A percentile compares a stretch with the other conserved stretches of the same genome.
Evolutionary conservation across 441 rosid species (phyloP).

Genomic region (Adansonia madagascariensis): DNA sequence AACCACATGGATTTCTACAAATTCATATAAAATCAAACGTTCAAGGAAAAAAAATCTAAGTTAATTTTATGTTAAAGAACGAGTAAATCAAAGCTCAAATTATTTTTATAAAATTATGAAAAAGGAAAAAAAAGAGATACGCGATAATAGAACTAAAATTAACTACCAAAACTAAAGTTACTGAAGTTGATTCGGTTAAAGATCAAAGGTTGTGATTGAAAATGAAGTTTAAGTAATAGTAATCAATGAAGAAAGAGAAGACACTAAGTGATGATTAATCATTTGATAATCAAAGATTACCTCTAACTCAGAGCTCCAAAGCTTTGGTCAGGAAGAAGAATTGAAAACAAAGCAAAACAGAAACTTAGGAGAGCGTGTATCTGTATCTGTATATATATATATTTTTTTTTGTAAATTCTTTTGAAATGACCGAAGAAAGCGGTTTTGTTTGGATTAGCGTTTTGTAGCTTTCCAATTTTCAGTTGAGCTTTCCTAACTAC

Average conservation of each 20-base stretch:
- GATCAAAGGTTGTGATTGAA: neutral
- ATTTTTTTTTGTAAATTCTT: too few species aligned
- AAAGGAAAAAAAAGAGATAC: neutral
- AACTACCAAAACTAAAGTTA: neutral
- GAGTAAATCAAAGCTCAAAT: slow-evolving; percentile 6
- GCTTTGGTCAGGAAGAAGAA: slow-evolving; percentile 14
- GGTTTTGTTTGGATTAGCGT: neutral
- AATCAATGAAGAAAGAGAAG: neutral
- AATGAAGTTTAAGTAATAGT: neutral
- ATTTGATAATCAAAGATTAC: slow-evolving; percentile 32
- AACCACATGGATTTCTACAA: neutral
- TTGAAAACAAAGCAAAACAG: slow-evolving; percentile 3
- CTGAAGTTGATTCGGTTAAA: neutral
- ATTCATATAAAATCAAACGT: neutral
- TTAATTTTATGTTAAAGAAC: neutral
- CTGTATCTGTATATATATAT: too few species aligned
- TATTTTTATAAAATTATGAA: neutral
- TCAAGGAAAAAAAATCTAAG: neutral
- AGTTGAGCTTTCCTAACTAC: slow-evolving; percentile 28
- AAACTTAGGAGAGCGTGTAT: neutral
- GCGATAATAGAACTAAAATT: neutral
- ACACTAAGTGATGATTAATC: neutral
- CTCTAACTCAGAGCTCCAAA: slow-evolving; percentile 34
- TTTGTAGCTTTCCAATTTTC: slow-evolving; percentile 26
- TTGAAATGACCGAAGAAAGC: too few species aligned